Evolutionary conservation across 192 early-diverging fungal species (phyloP).

Genomic region (Phycomyces nitens): DNA sequence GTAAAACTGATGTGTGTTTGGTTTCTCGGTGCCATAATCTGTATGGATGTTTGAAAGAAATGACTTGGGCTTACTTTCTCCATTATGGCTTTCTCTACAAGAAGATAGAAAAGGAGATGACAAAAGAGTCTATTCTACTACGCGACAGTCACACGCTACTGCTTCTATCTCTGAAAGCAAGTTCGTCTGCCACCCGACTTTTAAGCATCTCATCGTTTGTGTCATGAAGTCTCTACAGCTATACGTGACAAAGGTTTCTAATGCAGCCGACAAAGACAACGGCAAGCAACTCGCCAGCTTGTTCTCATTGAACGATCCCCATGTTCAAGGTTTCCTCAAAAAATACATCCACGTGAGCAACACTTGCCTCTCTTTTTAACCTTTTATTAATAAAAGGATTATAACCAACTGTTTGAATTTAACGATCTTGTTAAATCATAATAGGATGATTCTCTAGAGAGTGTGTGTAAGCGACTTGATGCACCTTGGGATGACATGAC

Average conservation of each 20-base stretch:
- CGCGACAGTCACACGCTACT: no score
- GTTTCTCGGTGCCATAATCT: no score
- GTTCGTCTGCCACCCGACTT: no score
- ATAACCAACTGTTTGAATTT: neutral
- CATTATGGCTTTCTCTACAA: no score
- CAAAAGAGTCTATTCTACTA: no score
- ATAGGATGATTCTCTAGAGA: conserved; percentile 16
- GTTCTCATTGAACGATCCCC: conserved; percentile 17
- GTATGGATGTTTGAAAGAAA: no score
- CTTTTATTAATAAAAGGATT: neutral
- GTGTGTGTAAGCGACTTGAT: conserved; percentile 6
- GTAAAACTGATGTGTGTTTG: neutral
- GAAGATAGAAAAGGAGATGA: no score
- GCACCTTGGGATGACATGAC: conserved; percentile 50
- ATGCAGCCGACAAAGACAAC: conserved; percentile 1
- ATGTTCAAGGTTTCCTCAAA: conserved; percentile 8
- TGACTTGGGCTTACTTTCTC: no score
- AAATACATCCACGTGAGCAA: conserved; percentile 13
- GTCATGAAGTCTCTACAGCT: conserved; percentile 1
- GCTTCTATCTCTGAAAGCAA: no score
- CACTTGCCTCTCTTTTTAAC: no score
- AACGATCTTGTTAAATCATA: conserved; percentile 11
- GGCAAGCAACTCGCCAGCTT: conserved; percentile 18
- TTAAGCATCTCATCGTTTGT: neutral
- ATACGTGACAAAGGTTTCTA: conserved; percentile 15